Conservation (phyloP, 1,284 basidiomycete species). For the Sanghuangporus weigelae region DNA sequence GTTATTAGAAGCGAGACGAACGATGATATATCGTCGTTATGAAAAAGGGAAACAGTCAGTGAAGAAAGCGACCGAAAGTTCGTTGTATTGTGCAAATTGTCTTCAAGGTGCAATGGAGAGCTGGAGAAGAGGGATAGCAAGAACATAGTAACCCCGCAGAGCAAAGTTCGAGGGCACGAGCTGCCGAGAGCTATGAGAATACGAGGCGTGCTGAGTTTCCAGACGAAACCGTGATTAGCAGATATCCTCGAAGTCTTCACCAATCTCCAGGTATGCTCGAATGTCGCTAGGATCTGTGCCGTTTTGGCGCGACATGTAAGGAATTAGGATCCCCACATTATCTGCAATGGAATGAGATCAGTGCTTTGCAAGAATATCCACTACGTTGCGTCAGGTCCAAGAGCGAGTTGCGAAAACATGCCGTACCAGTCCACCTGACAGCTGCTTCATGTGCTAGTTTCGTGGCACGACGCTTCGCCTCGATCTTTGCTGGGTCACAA, state of each 20-base stretch:
- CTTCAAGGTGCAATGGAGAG: too few species aligned
- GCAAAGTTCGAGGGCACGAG: not conserved
- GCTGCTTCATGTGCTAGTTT: constrained; percentile 75
- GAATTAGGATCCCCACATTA: constrained; percentile 56
- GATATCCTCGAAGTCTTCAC: constrained; percentile 71
- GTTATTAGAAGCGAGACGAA: too few species aligned
- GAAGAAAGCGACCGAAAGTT: too few species aligned
- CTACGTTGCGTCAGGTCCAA: not conserved
- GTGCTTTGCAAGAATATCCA: not conserved
- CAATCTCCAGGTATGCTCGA: constrained; percentile 57
- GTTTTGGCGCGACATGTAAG: constrained; percentile 59
- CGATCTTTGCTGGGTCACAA: constrained; percentile 76
- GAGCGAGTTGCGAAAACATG: not conserved
- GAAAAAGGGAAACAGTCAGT: too few species aligned
- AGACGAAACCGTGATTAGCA: constrained; percentile 31
- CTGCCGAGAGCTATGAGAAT: not conserved
- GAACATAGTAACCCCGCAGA: not conserved
- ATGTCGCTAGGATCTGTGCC: constrained; percentile 53
- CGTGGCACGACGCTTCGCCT: constrained; percentile 65
- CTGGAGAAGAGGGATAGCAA: too few species aligned
- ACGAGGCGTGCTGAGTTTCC: not conserved
- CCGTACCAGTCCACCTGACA: constrained; percentile 79
- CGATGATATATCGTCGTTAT: too few species aligned
- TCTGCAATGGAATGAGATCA: constrained; percentile 32
- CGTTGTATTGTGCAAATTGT: too few species aligned